phyloP scores from a whole-genome alignment of 371 early-diverging fungal genomes.

The Syncephalastrum contaminatum region DNA sequence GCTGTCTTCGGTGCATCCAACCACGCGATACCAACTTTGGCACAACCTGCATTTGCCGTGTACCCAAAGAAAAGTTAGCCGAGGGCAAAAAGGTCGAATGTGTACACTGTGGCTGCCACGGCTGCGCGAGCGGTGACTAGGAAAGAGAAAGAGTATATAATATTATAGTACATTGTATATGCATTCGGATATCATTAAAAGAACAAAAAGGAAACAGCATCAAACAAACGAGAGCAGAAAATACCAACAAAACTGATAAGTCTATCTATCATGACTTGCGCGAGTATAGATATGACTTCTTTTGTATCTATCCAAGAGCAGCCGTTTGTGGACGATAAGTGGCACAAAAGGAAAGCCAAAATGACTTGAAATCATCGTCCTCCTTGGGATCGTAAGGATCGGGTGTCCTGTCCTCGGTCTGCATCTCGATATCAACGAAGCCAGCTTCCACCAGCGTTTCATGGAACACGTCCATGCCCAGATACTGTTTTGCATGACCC shows the following conservation, averaged over 20 bases:
- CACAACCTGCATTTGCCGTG: slow-evolving; percentile 97
- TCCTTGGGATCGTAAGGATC: slow-evolving; percentile 5
- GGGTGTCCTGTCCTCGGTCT: slow-evolving; percentile 10
- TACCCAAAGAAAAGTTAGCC: slow-evolving; percentile 89
- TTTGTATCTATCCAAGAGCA: no score
- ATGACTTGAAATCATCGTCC: slow-evolving; percentile 1
- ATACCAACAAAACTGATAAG: no score
- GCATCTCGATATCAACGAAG: slow-evolving; percentile 26
- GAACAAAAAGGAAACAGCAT: no score
- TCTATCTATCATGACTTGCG: slow-evolving; percentile 1
- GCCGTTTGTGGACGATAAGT: no score
- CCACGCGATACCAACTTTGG: slow-evolving; percentile 97
- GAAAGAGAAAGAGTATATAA: neutral
- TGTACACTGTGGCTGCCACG: slow-evolving; percentile 91
- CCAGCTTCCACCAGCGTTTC: slow-evolving; percentile 14
- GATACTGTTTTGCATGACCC: slow-evolving; percentile 22
- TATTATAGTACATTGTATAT: no score
- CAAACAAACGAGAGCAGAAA: neutral
- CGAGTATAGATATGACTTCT: no score
- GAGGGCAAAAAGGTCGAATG: slow-evolving; percentile 92
- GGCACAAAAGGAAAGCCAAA: slow-evolving; percentile 2
- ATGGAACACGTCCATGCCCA: slow-evolving; percentile 22
- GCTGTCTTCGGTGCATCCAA: slow-evolving; percentile 97
- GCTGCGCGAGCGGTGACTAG: slow-evolving; percentile 64
- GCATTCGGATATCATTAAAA: no score